Conservation (phyloP, 1,284 basidiomycete genomes). For the Kwoniella shivajii region DNA sequence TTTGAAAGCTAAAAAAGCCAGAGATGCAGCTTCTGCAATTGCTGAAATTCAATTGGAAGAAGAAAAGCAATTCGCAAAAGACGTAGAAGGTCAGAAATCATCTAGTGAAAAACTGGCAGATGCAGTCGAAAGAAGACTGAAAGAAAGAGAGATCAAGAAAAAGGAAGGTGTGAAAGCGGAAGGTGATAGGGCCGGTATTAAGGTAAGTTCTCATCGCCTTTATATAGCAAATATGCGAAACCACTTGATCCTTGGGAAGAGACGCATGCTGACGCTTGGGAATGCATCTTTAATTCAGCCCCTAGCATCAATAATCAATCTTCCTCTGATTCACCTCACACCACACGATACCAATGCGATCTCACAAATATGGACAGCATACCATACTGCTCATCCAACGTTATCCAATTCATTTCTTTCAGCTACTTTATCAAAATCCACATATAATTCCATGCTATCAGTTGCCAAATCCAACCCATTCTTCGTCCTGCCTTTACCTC, state of each 20-base stretch:
- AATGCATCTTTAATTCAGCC: slow-evolving; percentile 61
- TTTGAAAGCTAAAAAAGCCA: slow-evolving; percentile 26
- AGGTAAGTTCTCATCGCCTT: slow-evolving; percentile 33
- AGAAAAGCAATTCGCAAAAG: slow-evolving; percentile 2
- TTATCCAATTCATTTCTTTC: slow-evolving; percentile 80
- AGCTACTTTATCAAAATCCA: slow-evolving; percentile 70
- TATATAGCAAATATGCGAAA: too few species aligned
- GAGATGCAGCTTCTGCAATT: slow-evolving; percentile 3
- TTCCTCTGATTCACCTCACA: slow-evolving; percentile 67
- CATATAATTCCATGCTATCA: slow-evolving; percentile 71
- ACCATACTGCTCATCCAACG: slow-evolving; percentile 75
- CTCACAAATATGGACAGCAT: slow-evolving; percentile 81
- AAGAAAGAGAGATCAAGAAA: slow-evolving; percentile 7
- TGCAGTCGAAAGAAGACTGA: slow-evolving; percentile 1
- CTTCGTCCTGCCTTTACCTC: slow-evolving; percentile 78
- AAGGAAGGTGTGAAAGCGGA: slow-evolving; percentile 29
- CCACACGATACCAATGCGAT: slow-evolving; percentile 74
- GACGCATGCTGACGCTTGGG: background rate
- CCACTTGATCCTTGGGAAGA: background rate
- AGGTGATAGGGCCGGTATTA: slow-evolving; percentile 50
- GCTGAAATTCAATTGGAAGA: slow-evolving; percentile 1
- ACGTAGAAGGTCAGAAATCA: background rate
- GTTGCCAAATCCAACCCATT: slow-evolving; percentile 67
- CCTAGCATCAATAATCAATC: slow-evolving; percentile 75
- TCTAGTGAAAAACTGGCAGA: slow-evolving; percentile 2